Evolutionary conservation across 2,329 filamentous ascomycete genomes (phyloP).

Genomic region (Raffaelea ambrosiae): DNA sequence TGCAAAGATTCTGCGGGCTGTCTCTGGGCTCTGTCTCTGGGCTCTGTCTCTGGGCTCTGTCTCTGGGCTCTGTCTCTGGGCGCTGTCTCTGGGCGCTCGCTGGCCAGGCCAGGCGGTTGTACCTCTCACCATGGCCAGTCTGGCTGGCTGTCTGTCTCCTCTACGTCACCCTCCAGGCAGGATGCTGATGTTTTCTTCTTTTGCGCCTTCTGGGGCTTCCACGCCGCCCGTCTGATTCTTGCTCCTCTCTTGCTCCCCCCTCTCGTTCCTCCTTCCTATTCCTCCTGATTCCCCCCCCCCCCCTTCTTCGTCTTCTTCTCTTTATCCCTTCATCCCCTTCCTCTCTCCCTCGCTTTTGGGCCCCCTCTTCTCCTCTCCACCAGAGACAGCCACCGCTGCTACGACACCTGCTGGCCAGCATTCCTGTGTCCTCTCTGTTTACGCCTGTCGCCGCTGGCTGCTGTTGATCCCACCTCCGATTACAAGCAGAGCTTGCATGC

Average conservation of each 20-base stretch:
- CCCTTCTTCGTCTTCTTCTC: not conserved
- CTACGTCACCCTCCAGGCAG: not conserved
- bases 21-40: too few relatives aligned
- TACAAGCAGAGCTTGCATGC: too few relatives aligned
- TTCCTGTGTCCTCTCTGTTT: not conserved
- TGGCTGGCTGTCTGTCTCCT: too few relatives aligned
- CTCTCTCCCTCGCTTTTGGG: not conserved
- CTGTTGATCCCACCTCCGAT: too few relatives aligned
- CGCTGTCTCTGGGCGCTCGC: too few relatives aligned
- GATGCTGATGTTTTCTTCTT: not conserved
- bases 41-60: too few relatives aligned
- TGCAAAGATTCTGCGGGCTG: conserved; percentile 1
- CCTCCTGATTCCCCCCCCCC: not conserved
- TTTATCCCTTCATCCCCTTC: not conserved
- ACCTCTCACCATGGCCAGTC: too few relatives aligned
- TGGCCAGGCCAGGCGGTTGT: too few relatives aligned
- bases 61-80: too few relatives aligned
- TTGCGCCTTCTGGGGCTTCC: not conserved
- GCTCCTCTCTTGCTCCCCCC: not conserved
- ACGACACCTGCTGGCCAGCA: not conserved
- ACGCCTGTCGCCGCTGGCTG: too few relatives aligned
- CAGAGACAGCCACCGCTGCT: not conserved
- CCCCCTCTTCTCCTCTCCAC: not conserved
- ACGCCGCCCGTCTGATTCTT: not conserved
- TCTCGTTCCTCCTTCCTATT: not conserved